Evolutionary conservation across 345 rosid species (phyloP).

Genomic region (Rhodamnia argentea): DNA sequence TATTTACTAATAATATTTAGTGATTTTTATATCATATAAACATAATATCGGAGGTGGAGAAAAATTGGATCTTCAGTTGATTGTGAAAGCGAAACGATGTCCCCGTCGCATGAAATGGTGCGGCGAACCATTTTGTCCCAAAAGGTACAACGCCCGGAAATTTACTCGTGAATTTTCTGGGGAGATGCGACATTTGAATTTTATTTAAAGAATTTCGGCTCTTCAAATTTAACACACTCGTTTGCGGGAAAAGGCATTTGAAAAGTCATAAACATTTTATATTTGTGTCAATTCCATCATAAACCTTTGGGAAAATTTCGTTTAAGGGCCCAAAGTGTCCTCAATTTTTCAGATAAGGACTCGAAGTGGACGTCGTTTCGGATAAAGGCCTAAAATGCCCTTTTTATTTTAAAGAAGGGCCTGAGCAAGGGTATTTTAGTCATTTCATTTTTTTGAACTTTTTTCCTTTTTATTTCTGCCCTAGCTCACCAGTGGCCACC

Average conservation of each 20-base stretch:
- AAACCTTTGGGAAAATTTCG: too few species aligned
- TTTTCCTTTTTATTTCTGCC: too few species aligned
- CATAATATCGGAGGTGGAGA: not conserved
- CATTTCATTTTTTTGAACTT: too few species aligned
- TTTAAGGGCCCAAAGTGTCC: too few species aligned
- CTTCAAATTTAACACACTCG: not conserved
- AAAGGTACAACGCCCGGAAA: not conserved
- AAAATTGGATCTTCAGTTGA: not conserved
- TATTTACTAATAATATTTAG: not conserved
- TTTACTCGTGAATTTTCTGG: not conserved
- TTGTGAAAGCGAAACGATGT: not conserved
- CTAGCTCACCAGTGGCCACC: too few species aligned
- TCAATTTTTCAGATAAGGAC: too few species aligned
- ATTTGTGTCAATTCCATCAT: too few species aligned
- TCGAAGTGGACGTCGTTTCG: too few species aligned
- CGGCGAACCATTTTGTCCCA: accelerated
- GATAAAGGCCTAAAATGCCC: too few species aligned
- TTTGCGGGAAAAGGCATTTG: not conserved
- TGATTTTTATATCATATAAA: not conserved
- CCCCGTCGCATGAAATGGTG: accelerated
- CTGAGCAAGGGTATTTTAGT: too few species aligned
- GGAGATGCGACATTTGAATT: not conserved
- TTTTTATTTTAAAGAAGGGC: too few species aligned
- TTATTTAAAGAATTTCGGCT: not conserved
- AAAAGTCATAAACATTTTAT: too few species aligned